phyloP scores from a whole-genome alignment of 768 basidiomycete genomes.

The Serendipita sp. region DNA sequence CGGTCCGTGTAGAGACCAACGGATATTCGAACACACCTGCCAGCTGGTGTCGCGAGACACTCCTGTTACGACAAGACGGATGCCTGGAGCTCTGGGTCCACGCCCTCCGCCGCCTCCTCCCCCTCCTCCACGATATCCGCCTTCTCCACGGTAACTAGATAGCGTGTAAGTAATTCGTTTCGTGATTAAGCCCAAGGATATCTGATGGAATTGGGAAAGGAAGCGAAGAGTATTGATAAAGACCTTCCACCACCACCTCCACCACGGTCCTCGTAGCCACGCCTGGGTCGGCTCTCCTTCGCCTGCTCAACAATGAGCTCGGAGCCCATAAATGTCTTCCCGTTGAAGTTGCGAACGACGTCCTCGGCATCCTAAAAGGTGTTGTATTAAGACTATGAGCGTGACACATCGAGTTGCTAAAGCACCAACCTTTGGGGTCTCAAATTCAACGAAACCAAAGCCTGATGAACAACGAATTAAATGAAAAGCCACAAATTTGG shows the following conservation, averaged over 20 bases:
- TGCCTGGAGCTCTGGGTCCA: constrained; percentile 41
- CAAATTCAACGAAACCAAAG: constrained; percentile 96
- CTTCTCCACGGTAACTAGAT: constrained; percentile 15
- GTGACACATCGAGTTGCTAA: background rate
- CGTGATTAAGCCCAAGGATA: background rate
- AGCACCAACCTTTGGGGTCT: constrained; percentile 48
- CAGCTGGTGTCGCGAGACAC: constrained; percentile 92
- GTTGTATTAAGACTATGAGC: background rate
- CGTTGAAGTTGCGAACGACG: constrained; percentile 72
- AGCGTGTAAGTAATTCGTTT: background rate
- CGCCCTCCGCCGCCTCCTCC: background rate
- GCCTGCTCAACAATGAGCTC: constrained; percentile 95
- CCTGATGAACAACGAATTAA: constrained; percentile 26
- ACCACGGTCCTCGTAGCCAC: constrained; percentile 49
- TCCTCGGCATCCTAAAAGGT: constrained; percentile 79
- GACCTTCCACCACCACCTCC: constrained; percentile 25
- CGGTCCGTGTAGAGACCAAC: constrained; percentile 1
- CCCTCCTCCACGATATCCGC: constrained; percentile 8
- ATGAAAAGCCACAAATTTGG: background rate
- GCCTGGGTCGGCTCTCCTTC: constrained; percentile 75
- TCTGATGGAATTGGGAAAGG: background rate
- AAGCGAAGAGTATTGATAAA: constrained; percentile 7
- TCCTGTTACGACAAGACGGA: constrained; percentile 72
- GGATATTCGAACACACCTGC: constrained; percentile 58
- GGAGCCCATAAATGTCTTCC: constrained; percentile 77